A percentile compares a stretch with the other conserved stretches of the same genome.
phyloP scores from a whole-genome alignment of 208 protist species.

The Endotrypanum monterogeii region DNA sequence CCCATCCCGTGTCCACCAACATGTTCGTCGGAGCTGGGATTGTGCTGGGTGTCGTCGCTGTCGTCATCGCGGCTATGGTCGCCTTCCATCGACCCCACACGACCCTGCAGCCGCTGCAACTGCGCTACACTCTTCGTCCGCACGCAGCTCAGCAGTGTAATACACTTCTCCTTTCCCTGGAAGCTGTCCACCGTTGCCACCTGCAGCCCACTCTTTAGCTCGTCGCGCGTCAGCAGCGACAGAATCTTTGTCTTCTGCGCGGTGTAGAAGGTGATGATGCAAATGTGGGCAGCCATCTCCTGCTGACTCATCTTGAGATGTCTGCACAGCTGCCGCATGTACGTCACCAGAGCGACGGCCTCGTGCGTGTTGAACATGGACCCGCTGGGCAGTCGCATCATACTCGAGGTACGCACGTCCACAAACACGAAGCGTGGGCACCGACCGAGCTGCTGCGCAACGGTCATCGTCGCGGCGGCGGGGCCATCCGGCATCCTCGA shows the following conservation, averaged over 20 bases:
- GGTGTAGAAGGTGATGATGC: conserved; percentile 90
- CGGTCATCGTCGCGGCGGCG: neutral
- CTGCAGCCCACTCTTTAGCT: conserved; percentile 63
- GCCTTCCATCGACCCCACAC: conserved; percentile 18
- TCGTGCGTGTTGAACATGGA: conserved; percentile 58
- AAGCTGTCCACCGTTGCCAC: conserved; percentile 93
- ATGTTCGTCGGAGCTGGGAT: conserved; percentile 22
- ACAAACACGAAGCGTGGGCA: conserved; percentile 73
- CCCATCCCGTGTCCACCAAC: conserved; percentile 54
- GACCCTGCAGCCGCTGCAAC: conserved; percentile 22
- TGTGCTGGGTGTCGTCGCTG: neutral
- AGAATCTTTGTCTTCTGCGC: conserved; percentile 65
- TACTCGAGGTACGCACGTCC: conserved; percentile 48
- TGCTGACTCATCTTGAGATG: conserved; percentile 47
- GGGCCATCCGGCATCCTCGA: neutral
- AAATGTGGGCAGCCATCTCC: conserved; percentile 53
- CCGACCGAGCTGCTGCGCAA: conserved; percentile 23
- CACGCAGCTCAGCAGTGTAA: conserved; percentile 92
- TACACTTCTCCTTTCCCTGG: conserved; percentile 94
- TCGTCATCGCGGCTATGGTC: conserved; percentile 20
- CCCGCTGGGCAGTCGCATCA: conserved; percentile 46
- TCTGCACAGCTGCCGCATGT: conserved; percentile 69
- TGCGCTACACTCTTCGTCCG: conserved; percentile 42
- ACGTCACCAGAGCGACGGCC: conserved; percentile 58
- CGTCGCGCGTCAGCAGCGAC: conserved; percentile 44